Percentiles rank a stretch among this genome's conserved stretches.
phyloP scores from a whole-genome alignment of 2,329 filamentous ascomycete genomes.

The Aspergillus latus region DNA sequence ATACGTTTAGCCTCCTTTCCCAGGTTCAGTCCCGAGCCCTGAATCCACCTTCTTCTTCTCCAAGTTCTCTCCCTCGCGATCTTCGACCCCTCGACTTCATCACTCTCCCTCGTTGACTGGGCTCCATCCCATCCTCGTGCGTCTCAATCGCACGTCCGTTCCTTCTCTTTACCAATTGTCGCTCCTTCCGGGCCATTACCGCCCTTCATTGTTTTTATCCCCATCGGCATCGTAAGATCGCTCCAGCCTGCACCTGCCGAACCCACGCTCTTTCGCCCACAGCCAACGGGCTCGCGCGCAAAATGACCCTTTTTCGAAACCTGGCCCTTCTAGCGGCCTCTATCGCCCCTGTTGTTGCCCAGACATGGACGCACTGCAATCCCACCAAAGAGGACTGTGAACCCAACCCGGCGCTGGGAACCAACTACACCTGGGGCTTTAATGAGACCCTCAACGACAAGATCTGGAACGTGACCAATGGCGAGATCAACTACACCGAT shows the following conservation, averaged over 20 bases:
- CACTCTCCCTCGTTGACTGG: slow-evolving; percentile 15
- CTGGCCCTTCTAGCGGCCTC: slow-evolving; percentile 31
- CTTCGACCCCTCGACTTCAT: slow-evolving; percentile 1
- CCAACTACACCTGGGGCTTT: slow-evolving; percentile 62
- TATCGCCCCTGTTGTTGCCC: slow-evolving; percentile 52
- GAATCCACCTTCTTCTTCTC: not conserved
- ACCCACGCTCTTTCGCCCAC: slow-evolving; percentile 8
- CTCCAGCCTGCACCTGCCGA: not conserved
- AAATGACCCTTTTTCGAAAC: slow-evolving; percentile 27
- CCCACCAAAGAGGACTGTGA: slow-evolving; percentile 71
- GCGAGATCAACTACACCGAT: slow-evolving; percentile 61
- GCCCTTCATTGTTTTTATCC: slow-evolving; percentile 11
- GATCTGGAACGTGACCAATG: slow-evolving; percentile 69
- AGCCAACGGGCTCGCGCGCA: not conserved
- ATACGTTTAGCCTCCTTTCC: not conserved
- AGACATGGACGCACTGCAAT: slow-evolving; percentile 76
- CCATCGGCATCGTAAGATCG: not conserved
- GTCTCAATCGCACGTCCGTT: slow-evolving; percentile 30
- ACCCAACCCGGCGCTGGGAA: slow-evolving; percentile 67
- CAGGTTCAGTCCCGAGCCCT: not conserved
- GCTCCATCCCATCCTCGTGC: slow-evolving; percentile 24
- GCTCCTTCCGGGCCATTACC: slow-evolving; percentile 17
- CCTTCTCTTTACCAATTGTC: slow-evolving; percentile 19
- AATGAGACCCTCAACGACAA: slow-evolving; percentile 59
- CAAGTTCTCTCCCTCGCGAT: not conserved